phyloP scores from a whole-genome alignment of 1,139 yeast genomes.

The Lodderomyces pseudojiufengensis region DNA sequence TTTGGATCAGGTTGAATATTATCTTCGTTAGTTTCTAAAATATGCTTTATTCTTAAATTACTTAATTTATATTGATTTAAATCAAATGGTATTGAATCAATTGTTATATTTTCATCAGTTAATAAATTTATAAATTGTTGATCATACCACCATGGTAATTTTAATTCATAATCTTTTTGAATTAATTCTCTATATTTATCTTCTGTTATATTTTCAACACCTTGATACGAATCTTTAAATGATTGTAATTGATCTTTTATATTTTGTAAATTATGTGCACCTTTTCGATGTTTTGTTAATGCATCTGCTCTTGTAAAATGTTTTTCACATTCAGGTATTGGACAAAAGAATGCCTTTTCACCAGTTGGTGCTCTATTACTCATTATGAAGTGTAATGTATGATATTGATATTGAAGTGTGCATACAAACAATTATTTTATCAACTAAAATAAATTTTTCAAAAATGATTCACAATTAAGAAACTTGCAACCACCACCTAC shows the following conservation, averaged over 20 bases:
- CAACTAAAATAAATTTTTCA: too few relatives aligned
- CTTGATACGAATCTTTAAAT: constrained; percentile 21
- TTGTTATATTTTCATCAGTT: constrained; percentile 7
- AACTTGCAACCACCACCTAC: too few relatives aligned
- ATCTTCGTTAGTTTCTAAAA: constrained; percentile 14
- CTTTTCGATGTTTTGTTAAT: constrained; percentile 58
- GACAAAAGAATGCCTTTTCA: constrained; percentile 64
- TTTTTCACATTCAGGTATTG: constrained; percentile 66
- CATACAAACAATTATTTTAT: too few relatives aligned
- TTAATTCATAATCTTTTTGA: constrained; percentile 32
- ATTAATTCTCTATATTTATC: constrained; percentile 26
- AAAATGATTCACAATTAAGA: too few relatives aligned
- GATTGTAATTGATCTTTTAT: constrained; percentile 33
- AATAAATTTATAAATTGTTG: constrained; percentile 27
- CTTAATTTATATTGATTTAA: constrained; percentile 36
- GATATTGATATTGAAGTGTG: too few relatives aligned
- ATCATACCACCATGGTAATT: constrained; percentile 46
- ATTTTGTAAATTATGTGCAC: constrained; percentile 53
- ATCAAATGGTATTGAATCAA: constrained; percentile 24
- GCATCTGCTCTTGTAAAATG: constrained; percentile 60
- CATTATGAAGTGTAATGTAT: too few relatives aligned
- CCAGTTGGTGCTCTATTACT: constrained; percentile 33
- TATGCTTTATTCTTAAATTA: constrained; percentile 27
- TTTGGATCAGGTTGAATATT: constrained; percentile 5
- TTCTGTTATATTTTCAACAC: constrained; percentile 22